phyloP scores from a whole-genome alignment of 805 yeast species.

The Cyberlindnera nakhonratchasimensis region DNA sequence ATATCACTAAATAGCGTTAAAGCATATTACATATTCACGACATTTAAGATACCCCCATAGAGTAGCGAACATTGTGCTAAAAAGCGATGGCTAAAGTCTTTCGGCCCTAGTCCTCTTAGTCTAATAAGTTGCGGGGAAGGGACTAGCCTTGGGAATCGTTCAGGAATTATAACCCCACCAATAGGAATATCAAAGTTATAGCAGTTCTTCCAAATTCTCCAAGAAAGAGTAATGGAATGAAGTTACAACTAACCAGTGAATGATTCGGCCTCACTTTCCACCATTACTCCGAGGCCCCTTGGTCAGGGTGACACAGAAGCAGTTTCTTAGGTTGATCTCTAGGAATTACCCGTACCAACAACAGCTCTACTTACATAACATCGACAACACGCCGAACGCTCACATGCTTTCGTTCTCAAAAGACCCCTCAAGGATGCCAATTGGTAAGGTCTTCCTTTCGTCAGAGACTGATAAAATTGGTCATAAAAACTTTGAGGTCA shows the following conservation, averaged over 20 bases:
- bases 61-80: not conserved
- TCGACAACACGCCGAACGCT: not conserved
- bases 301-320: not conserved
- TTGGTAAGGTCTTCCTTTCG: conserved; percentile 9
- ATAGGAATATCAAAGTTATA: not conserved
- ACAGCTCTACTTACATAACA: conserved; percentile 17
- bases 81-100: not conserved
- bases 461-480: conserved; percentile 3
- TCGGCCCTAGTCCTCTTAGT: not conserved
- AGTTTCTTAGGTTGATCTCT: not conserved
- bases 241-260: not conserved
- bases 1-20: too few species aligned
- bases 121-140: not conserved
- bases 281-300: not conserved
- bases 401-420: conserved; percentile 16
- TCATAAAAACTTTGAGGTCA: conserved; percentile 9
- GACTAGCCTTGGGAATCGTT: not conserved
- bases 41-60: not conserved
- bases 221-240: not conserved
- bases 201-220: not conserved
- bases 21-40: conserved; percentile 1
- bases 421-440: conserved; percentile 7
- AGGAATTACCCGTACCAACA: conserved; percentile 8
- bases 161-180: not conserved
- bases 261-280: not conserved